Evolutionary conservation across 2,329 filamentous ascomycete species (phyloP).

Genomic region (Tolypocladium pustulatum): DNA sequence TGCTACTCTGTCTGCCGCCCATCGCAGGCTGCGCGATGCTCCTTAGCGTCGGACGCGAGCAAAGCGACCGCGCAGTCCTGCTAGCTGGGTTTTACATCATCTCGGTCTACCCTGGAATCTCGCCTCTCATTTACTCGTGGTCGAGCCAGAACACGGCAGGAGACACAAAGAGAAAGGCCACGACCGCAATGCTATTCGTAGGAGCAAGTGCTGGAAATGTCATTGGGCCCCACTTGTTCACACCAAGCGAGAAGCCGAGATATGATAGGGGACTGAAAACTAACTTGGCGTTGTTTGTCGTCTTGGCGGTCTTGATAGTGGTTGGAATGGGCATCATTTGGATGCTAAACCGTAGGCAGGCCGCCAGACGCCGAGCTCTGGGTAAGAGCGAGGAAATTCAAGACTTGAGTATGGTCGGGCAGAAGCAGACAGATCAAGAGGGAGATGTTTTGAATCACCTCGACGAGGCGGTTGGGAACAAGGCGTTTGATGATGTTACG

Average conservation of each 20-base stretch:
- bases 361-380: conserved; percentile 36
- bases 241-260: conserved; percentile 31
- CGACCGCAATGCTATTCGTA: conserved; percentile 53
- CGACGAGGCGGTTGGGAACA: conserved; percentile 9
- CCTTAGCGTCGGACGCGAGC: conserved; percentile 34
- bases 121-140: conserved; percentile 52
- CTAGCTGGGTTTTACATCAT: conserved; percentile 48
- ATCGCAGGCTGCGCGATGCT: conserved; percentile 47
- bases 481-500: conserved; percentile 40
- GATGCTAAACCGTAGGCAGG: conserved; percentile 43
- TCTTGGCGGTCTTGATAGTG: conserved; percentile 40
- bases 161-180: conserved; percentile 59
- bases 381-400: conserved; percentile 49
- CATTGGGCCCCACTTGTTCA: conserved; percentile 54
- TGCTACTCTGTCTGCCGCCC: conserved; percentile 43
- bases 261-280: conserved; percentile 42
- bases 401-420: conserved; percentile 43
- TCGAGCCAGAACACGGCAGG: conserved; percentile 54
- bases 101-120: conserved; percentile 42
- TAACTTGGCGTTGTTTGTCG: conserved; percentile 50
- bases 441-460: conserved; percentile 4
- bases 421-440: conserved; percentile 6
- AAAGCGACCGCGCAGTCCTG: conserved; percentile 34
- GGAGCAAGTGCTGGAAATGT: conserved; percentile 57
- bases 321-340: conserved; percentile 34